Base-by-base conservation (phyloP, 257 asterid species). In the Nicotiana tomentosiformis region DNA sequence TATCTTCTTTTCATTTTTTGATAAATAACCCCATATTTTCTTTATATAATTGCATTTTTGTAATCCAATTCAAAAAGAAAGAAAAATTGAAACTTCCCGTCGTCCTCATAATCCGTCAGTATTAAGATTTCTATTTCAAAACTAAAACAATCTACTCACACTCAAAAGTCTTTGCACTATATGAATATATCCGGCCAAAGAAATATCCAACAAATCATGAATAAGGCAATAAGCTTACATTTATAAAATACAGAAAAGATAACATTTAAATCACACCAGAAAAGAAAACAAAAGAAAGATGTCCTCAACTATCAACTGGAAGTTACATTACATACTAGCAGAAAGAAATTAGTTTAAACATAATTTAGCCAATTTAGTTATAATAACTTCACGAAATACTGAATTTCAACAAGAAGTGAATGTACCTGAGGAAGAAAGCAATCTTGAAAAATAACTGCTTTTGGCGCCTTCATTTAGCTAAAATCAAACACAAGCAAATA, bases 401-500 rank as follows among this genome's bases (percentile, higher is more conserved):
- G 33, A 61, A 84, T 35, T 43, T 18, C 64, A 78, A 80, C 30
- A n/a, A 69, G 43, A 78, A 35, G 6, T 35, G 68, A 87, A 80
- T 62, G 72, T 90, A 95, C 99, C 98, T 95, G 92, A 91, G 49
- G 92, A 89, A 8, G 95, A 88, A 66, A 95, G 78, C 87, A 87
- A 90, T 16, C 83, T 81, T 16, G 97, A 89, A 37, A 93, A 91
- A 77, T 93, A 86, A 61, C 94, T 86, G 82, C 92, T 87, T 53
- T 87, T 89, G 82, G 87, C 82, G 29, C 84, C 95, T 78, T 87
- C 92, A 51, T 84, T 89, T 70, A 87, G 85, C 97, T 95, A 87
- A 83, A 90, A 90, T 70, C 70, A 49, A 29, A 39, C 77, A 49
- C 39, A 84, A 88, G 37, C 74, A 87, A 85, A 43, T 77, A 55